A percentile compares a stretch with the other conserved stretches of the same genome.
Conservation (phyloP, 176 grass and related monocot species). For the Carex cristatella region DNA sequence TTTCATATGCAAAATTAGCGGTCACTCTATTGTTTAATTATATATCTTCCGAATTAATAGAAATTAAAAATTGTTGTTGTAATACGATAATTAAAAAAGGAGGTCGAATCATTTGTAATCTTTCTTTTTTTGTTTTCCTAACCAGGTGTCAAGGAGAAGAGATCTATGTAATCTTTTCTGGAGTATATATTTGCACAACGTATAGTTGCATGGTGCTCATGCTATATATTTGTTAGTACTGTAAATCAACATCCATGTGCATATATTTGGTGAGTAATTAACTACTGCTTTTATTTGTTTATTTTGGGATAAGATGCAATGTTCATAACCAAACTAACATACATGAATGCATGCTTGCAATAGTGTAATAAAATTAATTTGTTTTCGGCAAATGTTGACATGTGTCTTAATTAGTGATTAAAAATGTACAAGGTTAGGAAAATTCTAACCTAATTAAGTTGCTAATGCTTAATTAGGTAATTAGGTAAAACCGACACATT, state of each 20-base stretch:
- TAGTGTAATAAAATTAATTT: not conserved
- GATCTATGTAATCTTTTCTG: not conserved
- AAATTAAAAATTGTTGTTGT: too few relatives aligned
- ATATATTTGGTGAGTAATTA: not conserved
- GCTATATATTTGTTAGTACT: not conserved
- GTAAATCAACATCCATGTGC: not conserved
- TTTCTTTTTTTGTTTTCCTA: not conserved
- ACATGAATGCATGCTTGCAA: not conserved
- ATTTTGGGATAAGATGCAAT: constrained; percentile 7
- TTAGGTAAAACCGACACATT: not conserved
- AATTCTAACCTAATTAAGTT: not conserved
- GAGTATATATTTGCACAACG: not conserved
- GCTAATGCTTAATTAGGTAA: not conserved
- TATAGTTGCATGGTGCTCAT: not conserved
- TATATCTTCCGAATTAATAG: too few relatives aligned
- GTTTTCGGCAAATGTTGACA: not conserved
- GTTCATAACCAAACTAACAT: not conserved
- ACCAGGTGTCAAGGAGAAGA: not conserved
- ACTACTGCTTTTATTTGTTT: not conserved
- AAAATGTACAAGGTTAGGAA: not conserved
- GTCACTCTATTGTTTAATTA: too few relatives aligned
- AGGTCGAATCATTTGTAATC: too few relatives aligned
- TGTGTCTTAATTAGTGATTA: not conserved
- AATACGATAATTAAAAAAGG: too few relatives aligned
- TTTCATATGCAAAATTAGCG: too few relatives aligned